These are phyloP conservation scores for Fusarium tjaetaba DNA, from an alignment of 2,329 filamentous ascomycete species.

Conservation along the genomic window DNA sequence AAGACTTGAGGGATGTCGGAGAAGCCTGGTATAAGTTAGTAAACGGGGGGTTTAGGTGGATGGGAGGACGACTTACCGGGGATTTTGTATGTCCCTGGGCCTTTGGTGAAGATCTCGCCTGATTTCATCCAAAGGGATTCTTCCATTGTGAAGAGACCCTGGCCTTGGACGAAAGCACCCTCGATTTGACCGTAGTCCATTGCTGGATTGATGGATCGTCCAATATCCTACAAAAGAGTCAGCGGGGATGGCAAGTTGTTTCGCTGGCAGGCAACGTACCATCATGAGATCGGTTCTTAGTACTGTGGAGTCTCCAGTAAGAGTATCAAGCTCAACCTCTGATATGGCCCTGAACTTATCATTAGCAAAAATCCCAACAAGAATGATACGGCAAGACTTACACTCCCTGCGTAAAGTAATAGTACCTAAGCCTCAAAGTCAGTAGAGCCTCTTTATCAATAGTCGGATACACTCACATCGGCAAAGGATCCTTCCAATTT, in stretches of 20 bases:
- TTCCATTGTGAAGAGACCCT: background rate
- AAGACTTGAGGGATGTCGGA: background rate
- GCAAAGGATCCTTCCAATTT: slow-evolving; percentile 89
- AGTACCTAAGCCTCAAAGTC: background rate
- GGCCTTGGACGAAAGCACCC: background rate
- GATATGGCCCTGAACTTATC: background rate
- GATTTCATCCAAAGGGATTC: background rate
- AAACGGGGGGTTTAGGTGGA: too few relatives aligned
- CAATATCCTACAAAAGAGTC: background rate
- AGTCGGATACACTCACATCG: slow-evolving; percentile 47
- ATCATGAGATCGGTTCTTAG: background rate
- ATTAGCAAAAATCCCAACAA: rapidly evolving
- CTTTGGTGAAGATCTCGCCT: background rate
- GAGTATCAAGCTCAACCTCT: background rate
- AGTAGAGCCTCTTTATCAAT: rapidly evolving
- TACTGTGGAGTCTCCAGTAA: background rate
- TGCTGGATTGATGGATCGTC: background rate
- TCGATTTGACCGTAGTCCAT: slow-evolving; percentile 1
- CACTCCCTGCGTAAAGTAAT: slow-evolving; percentile 4
- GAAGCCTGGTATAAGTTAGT: background rate
- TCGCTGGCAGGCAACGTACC: rapidly evolving
- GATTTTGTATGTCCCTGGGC: background rate
- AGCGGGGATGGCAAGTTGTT: rapidly evolving
- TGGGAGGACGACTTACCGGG: background rate
- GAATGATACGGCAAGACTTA: rapidly evolving